Percentiles rank a stretch among this genome's conserved stretches.
Evolutionary conservation across 176 grass and related monocot genomes (phyloP).

Genomic region (Oropetium thomaeum): DNA sequence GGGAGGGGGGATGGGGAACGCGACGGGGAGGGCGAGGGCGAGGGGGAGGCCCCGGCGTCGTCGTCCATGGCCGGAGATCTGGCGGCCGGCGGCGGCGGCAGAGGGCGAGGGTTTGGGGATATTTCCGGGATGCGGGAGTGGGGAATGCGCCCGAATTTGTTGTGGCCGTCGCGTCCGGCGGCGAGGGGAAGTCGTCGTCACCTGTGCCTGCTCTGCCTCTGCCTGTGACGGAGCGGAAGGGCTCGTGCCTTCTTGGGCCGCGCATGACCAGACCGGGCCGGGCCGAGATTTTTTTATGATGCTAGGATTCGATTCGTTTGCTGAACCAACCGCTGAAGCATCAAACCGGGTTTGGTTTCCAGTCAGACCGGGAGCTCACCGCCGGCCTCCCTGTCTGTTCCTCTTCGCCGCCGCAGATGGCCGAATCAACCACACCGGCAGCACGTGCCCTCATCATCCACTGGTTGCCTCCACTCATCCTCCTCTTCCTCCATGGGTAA

Average conservation of each 20-base stretch:
- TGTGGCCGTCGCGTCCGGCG: slow-evolving; percentile 54
- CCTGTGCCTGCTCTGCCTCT: background rate
- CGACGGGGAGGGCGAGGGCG: slow-evolving; percentile 31
- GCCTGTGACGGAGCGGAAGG: slow-evolving; percentile 12
- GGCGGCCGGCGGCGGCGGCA: slow-evolving; percentile 31
- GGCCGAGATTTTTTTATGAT: no score
- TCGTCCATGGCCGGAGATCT: slow-evolving; percentile 42
- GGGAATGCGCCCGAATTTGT: slow-evolving; percentile 26
- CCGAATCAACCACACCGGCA: background rate
- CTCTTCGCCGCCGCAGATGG: slow-evolving; percentile 34
- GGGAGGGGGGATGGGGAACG: slow-evolving; percentile 29
- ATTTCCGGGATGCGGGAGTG: slow-evolving; percentile 30
- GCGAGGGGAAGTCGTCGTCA: slow-evolving; percentile 32
- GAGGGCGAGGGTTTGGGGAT: slow-evolving; percentile 42
- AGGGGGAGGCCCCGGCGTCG: slow-evolving; percentile 40
- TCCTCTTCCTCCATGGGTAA: slow-evolving; percentile 36
- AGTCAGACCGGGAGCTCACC: background rate
- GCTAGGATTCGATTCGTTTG: no score
- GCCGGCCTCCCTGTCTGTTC: background rate
- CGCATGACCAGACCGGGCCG: background rate
- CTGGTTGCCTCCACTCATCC: background rate
- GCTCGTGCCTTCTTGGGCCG: background rate
- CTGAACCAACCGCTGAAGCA: no score
- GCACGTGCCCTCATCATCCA: background rate
- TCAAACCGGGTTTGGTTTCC: no score